Evolutionary conservation across 2,329 filamentous ascomycete genomes (phyloP), one percentile per base, ranked within the genome.

Genomic region (Botrytis cinerea): DNA sequence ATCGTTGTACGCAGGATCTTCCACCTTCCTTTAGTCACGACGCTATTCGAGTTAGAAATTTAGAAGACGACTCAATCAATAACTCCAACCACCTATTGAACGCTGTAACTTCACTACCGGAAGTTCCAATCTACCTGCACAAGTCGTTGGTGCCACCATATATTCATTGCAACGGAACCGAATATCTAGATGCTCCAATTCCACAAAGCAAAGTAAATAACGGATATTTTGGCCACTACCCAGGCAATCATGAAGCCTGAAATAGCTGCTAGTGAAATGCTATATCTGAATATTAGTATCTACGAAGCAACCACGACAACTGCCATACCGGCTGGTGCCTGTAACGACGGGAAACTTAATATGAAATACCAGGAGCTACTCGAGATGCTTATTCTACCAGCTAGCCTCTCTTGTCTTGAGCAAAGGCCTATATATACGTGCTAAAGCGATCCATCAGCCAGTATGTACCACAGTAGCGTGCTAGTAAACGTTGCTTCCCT

Each of bases 311-410:
- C 10, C 12, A 16, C 2, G 25, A 54, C 0, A n/a, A 16, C 0
- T 16, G n/a, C 5, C 48, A 54, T n/a, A 7, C 12, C 48, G 0
- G 48, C 48, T n/a, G 48, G 25, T n/a, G 12, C 25, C 48, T 4
- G 12, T 2, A n/a, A 54, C 25, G 5, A 0, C 0, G 25, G 1
- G 25, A 54, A 16, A n/a, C 25, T 0, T 54, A 54, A 5, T 2
- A 54, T n/a, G 12, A 16, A n/a, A n/a, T 54, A 54, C 14, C 7
- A 54, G 12, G n/a, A 4, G n/a, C 16, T 28, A 4, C 14, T 18
- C 6, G 14, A 9, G 8, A 18, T 18, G 8, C 51, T 32, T 57
- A 14, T 9, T 4, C 6, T 18, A 18, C 28, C 8, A 18, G 51
- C n/a, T 18, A 2, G n/a, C 7, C 2, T 16, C 2, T 10, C 22